Percentiles rank a stretch among this genome's conserved stretches.
Conservation (phyloP, 768 basidiomycete genomes). For the Mycena indigotica region DNA sequence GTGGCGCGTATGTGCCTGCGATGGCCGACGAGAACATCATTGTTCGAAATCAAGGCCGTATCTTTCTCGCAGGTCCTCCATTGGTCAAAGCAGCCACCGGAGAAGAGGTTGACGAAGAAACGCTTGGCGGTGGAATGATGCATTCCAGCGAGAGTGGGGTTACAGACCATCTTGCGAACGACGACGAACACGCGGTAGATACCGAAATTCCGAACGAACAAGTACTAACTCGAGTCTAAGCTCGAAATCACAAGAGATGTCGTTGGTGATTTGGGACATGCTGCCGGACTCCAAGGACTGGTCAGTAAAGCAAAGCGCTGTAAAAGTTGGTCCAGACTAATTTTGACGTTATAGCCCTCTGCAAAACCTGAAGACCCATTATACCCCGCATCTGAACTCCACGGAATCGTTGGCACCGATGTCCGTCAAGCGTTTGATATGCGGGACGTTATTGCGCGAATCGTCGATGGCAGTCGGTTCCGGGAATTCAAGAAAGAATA, state of each 20-base stretch:
- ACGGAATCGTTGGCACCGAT: conserved; percentile 91
- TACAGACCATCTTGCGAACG: conserved; percentile 82
- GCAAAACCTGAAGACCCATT: conserved; percentile 68
- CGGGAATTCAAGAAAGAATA: conserved; percentile 97
- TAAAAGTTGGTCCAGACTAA: neutral
- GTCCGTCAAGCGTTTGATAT: conserved; percentile 88
- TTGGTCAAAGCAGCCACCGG: conserved; percentile 94
- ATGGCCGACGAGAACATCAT: conserved; percentile 96
- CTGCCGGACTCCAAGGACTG: conserved; percentile 50
- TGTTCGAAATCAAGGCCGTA: conserved; percentile 87
- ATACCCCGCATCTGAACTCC: conserved; percentile 78
- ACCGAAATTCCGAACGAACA: too few relatives aligned
- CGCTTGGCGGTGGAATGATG: conserved; percentile 88
- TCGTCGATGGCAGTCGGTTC: conserved; percentile 90
- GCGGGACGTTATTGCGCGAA: conserved; percentile 88
- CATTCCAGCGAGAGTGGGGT: conserved; percentile 91
- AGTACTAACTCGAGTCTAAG: too few relatives aligned
- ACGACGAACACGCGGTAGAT: conserved; percentile 78
- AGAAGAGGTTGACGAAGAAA: conserved; percentile 90
- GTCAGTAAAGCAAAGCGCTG: conserved; percentile 35
- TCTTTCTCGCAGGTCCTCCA: conserved; percentile 94
- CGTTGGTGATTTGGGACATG: conserved; percentile 73
- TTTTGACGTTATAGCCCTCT: conserved; percentile 48
- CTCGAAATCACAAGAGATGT: conserved; percentile 76
- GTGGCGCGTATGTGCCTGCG: conserved; percentile 92